phyloP scores from a whole-genome alignment of 345 rosid species.

The Corchorus olitorius region DNA sequence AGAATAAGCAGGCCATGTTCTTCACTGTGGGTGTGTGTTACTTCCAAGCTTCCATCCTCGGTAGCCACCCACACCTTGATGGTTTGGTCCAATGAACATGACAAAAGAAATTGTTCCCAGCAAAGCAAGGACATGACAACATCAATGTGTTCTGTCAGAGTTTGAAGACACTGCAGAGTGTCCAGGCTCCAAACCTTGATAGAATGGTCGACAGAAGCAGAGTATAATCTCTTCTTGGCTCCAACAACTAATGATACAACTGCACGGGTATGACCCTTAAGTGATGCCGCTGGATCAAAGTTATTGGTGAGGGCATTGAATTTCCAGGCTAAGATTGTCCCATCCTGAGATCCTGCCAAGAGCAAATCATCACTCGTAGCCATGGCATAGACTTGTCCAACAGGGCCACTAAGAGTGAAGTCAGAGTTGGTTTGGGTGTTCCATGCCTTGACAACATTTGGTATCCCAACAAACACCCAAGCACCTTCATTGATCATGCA shows the following conservation, averaged over 20 bases:
- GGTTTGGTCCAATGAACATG: slow-evolving; percentile 91
- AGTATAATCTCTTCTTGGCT: slow-evolving; percentile 82
- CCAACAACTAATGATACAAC: slow-evolving; percentile 91
- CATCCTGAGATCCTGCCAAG: slow-evolving; percentile 51
- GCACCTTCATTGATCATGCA: slow-evolving; percentile 90
- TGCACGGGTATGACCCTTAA: slow-evolving; percentile 61
- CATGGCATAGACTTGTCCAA: slow-evolving; percentile 32
- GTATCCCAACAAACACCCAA: slow-evolving; percentile 83
- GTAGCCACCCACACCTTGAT: slow-evolving; percentile 94
- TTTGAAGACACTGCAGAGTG: slow-evolving; percentile 86
- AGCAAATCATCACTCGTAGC: slow-evolving; percentile 11
- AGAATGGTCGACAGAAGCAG: slow-evolving; percentile 92
- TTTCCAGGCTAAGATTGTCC: slow-evolving; percentile 84
- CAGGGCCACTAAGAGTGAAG: slow-evolving; percentile 79
- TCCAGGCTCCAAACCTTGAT: slow-evolving; percentile 94
- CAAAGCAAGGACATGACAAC: slow-evolving; percentile 97
- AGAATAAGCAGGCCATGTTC: too few relatives aligned
- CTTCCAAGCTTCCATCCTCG: slow-evolving; percentile 70
- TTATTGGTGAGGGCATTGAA: slow-evolving; percentile 59
- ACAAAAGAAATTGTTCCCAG: slow-evolving; percentile 98
- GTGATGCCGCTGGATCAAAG: slow-evolving; percentile 88
- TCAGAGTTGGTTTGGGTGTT: slow-evolving; percentile 69
- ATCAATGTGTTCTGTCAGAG: slow-evolving; percentile 68
- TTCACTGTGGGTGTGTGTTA: too few relatives aligned
- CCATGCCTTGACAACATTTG: slow-evolving; percentile 75